phyloP scores from a whole-genome alignment of 1,139 yeast species.

The Saccharomycopsis hybrid region DNA sequence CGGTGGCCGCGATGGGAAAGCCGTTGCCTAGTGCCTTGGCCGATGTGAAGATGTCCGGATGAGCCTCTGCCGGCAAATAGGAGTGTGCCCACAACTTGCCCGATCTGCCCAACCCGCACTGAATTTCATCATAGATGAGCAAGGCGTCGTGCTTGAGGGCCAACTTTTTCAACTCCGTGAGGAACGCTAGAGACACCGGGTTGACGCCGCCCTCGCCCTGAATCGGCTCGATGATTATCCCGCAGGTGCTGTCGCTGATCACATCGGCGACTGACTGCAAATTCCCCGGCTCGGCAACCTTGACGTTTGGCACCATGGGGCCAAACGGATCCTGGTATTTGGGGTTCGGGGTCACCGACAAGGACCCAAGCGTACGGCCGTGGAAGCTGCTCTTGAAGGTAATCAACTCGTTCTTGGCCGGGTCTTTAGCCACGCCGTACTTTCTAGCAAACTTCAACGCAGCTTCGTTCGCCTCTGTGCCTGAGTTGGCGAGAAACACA shows the following conservation, averaged over 20 bases:
- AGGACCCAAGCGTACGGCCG: constrained; percentile 91
- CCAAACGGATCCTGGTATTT: constrained; percentile 89
- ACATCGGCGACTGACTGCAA: constrained; percentile 50
- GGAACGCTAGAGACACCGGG: constrained; percentile 56
- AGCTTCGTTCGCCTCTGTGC: constrained; percentile 97
- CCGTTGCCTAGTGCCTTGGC: constrained; percentile 98
- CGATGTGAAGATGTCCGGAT: constrained; percentile 88
- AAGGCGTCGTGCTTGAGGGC: constrained; percentile 69
- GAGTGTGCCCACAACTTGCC: constrained; percentile 94
- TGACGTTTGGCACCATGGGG: constrained; percentile 83
- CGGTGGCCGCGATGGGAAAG: constrained; percentile 93
- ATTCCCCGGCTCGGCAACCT: constrained; percentile 53
- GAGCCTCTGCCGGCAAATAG: constrained; percentile 64
- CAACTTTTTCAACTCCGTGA: constrained; percentile 56
- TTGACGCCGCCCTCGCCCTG: constrained; percentile 98
- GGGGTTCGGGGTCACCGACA: constrained; percentile 85
- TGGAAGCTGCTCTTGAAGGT: constrained; percentile 89
- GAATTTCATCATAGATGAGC: constrained; percentile 90
- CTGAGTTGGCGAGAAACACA: constrained; percentile 89
- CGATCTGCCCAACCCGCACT: constrained; percentile 91
- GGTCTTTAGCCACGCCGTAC: constrained; percentile 52
- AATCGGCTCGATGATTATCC: constrained; percentile 90
- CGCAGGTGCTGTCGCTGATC: constrained; percentile 70
- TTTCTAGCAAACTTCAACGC: constrained; percentile 94
- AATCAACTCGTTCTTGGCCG: constrained; percentile 65